Base-by-base conservation (phyloP, 169 alveolate genomes). In the Neospora caninum region DNA sequence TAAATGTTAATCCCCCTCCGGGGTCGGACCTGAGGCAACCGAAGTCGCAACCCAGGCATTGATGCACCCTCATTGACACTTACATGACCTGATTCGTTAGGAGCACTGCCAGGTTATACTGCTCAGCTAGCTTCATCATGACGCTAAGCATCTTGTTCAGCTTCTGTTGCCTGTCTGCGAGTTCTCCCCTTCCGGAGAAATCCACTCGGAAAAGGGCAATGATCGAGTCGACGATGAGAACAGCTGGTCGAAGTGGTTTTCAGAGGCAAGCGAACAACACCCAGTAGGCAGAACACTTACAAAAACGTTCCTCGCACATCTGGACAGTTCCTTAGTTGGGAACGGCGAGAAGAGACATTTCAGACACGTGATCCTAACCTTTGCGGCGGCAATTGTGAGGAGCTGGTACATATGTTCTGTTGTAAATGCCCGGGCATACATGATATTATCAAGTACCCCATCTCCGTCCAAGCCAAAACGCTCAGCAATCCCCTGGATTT, bases 91-190 rank as follows among this genome's bases (percentile, higher is more conserved):
- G 99, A 94, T 99, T 99, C 0, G 99, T 98, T 91, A 98, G 96
- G 0, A 99, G 97, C 36, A 99, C 99, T 42, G 99, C 99, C 41
- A 99, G 97, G 94, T 98, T 98, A 95, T 98, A 99, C 95, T 99
- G 99, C 94, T 98, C 99, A 18, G 99, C 99, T n/a, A 98, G 94
- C 96, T 98, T 98, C 86, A 97, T 96, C 87, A 99, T 95, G 73
- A 96, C 96, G 87, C 93, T 88, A 9, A 92, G 69, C 95, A 84
- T 69, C 69, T 91, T 94, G 36, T 95, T 96, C 69, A 96, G 97
- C 95, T 98, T 99, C 96, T 99, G 99, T 96, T 99, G 99, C 93
- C 99, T 98, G 64, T 98, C 99, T 36, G 99, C 99, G 94, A 99
- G 97, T 95, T 99, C 99, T 0, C 99, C 99, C 25, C 96, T 58